Evolutionary conservation across 768 basidiomycete species (phyloP).

Genomic region (Suillus lakei): DNA sequence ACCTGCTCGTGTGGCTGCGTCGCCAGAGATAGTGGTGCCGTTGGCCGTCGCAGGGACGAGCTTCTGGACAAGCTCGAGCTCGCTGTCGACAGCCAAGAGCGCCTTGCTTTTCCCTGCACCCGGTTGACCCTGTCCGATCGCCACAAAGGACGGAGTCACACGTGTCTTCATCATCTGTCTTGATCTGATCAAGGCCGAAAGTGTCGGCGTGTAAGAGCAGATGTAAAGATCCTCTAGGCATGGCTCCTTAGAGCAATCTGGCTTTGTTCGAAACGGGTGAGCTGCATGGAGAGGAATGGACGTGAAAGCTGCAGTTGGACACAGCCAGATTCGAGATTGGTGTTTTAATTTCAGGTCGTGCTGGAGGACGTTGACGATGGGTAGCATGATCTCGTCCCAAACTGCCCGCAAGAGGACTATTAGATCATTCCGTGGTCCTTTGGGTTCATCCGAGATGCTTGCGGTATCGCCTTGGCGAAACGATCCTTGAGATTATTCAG

Average conservation of each 20-base stretch:
- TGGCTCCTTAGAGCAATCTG: too few relatives aligned
- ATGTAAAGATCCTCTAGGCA: constrained; percentile 10
- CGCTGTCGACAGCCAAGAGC: not conserved
- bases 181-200: constrained; percentile 14
- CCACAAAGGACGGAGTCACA: not conserved
- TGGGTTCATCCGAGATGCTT: constrained; percentile 15
- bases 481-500: constrained; percentile 16
- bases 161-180: not conserved
- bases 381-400: constrained; percentile 4
- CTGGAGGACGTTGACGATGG: constrained; percentile 4
- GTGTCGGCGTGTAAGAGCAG: constrained; percentile 15
- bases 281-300: constrained; percentile 24
- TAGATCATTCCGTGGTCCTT: constrained; percentile 17
- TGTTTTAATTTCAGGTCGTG: not conserved
- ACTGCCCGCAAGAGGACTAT: not conserved
- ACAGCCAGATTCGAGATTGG: constrained; percentile 15
- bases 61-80: constrained; percentile 21
- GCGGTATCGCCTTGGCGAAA: constrained; percentile 12
- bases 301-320: constrained; percentile 12
- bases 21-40: not conserved
- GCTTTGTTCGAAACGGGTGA: constrained; percentile 26
- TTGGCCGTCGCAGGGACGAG: constrained; percentile 15
- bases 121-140: constrained; percentile 11
- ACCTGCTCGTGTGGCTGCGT: not conserved
- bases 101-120: not conserved